A percentile compares a stretch with the other conserved stretches of the same genome.
phyloP scores from a whole-genome alignment of 1,284 basidiomycete genomes.

The Exobasidium cylindrosporum region DNA sequence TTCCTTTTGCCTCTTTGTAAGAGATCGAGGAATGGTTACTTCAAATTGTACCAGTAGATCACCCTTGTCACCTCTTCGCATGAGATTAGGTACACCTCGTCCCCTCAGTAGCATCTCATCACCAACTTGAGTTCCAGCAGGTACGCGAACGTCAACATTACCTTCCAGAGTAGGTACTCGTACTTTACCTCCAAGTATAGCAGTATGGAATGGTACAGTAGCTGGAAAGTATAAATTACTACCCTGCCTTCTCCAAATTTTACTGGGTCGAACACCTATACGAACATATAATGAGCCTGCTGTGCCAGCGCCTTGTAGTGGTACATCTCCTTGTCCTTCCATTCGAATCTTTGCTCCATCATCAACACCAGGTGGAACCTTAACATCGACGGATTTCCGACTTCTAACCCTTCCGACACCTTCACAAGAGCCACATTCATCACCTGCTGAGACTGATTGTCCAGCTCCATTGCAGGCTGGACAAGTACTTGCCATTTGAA shows the following conservation, averaged over 20 bases:
- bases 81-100: constrained; percentile 71
- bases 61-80: constrained; percentile 64
- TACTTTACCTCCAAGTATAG: constrained; percentile 84
- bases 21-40: constrained; percentile 79
- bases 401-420: constrained; percentile 84
- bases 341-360: constrained; percentile 92
- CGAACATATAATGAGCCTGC: constrained; percentile 84
- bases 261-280: constrained; percentile 77
- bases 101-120: constrained; percentile 94
- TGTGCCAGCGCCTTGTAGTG: constrained; percentile 66
- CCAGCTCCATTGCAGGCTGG: constrained; percentile 80
- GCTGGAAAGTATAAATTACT: constrained; percentile 86
- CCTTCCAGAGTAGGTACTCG: constrained; percentile 93
- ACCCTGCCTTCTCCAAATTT: constrained; percentile 86
- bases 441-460: constrained; percentile 71
- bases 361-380: constrained; percentile 79
- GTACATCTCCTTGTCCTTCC: constrained; percentile 78
- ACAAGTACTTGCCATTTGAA: constrained; percentile 96
- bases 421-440: constrained; percentile 75
- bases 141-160: constrained; percentile 90
- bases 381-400: constrained; percentile 74
- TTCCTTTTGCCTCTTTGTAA: constrained; percentile 78
- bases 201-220: constrained; percentile 85
- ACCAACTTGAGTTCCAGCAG: constrained; percentile 88
- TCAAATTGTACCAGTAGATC: constrained; percentile 89